Evolutionary conservation across 2,329 filamentous ascomycete species (phyloP).

Genomic region (Aureobasidium subglaciale): DNA sequence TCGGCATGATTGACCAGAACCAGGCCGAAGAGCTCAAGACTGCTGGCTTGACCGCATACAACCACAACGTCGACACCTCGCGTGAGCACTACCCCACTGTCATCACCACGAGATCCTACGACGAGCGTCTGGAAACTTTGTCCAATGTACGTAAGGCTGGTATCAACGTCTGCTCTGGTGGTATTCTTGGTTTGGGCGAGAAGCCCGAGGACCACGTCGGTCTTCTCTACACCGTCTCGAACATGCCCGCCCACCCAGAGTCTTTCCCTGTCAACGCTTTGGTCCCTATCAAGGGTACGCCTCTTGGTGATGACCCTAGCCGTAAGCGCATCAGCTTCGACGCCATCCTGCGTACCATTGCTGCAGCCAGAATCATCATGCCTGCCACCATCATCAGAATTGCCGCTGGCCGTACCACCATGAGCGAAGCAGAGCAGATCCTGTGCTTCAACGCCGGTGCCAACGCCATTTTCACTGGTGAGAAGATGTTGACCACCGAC

Average conservation of each 20-base stretch:
- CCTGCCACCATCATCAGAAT: conserved; percentile 80
- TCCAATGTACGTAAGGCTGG: conserved; percentile 75
- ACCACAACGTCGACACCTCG: conserved; percentile 89
- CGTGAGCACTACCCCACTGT: conserved; percentile 81
- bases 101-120: conserved; percentile 79
- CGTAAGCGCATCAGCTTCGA: conserved; percentile 65
- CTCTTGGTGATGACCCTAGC: conserved; percentile 56
- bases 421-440: conserved; percentile 83
- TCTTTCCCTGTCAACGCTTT: conserved; percentile 88
- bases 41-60: conserved; percentile 83
- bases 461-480: conserved; percentile 90
- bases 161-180: conserved; percentile 83
- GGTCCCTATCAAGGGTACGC: conserved; percentile 85
- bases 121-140: conserved; percentile 76
- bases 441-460: conserved; percentile 85
- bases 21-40: conserved; percentile 69
- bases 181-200: conserved; percentile 81
- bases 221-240: conserved; percentile 74
- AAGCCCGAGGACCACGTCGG: conserved; percentile 71
- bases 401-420: conserved; percentile 74
- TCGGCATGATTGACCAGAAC: conserved; percentile 74
- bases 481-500: conserved; percentile 91
- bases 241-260: conserved; percentile 74
- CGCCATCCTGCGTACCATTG: conserved; percentile 72
- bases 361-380: conserved; percentile 75